Percentiles rank a stretch among this genome's conserved stretches.
Evolutionary conservation across 441 rosid species (phyloP).

Genomic region (Pelargonium citronellum): DNA sequence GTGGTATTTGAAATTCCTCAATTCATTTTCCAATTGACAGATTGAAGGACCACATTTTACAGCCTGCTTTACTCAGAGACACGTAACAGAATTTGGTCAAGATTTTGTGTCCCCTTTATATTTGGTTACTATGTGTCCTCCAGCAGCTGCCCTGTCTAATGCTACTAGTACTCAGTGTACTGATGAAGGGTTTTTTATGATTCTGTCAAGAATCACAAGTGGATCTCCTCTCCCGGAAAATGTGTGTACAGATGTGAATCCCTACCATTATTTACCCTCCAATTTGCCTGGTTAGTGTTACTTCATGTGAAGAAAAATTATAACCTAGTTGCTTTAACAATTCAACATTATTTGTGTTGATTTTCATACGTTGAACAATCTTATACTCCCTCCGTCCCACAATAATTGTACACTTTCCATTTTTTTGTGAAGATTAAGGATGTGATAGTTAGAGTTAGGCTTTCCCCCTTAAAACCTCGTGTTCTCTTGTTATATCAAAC

Average conservation of each 20-base stretch:
- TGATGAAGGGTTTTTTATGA: conserved; percentile 24
- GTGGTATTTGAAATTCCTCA: neutral
- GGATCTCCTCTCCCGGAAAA: conserved; percentile 41
- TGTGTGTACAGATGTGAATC: conserved; percentile 35
- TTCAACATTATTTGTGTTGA: too few species aligned
- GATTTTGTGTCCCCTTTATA: conserved; percentile 9
- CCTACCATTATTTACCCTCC: conserved; percentile 29
- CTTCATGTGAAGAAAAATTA: neutral
- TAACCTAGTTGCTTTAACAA: too few species aligned
- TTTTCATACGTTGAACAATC: too few species aligned
- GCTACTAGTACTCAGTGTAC: conserved; percentile 24
- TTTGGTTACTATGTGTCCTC: conserved; percentile 31
- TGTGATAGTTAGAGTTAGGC: too few species aligned
- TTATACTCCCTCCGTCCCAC: too few species aligned
- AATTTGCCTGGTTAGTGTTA: conserved; percentile 37
- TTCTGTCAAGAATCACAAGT: conserved; percentile 20
- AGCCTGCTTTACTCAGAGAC: too few species aligned
- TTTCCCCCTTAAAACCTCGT: too few species aligned
- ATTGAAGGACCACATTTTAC: neutral
- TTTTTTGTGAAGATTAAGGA: too few species aligned
- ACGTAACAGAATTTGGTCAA: neutral
- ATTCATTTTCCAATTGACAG: neutral
- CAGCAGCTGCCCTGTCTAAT: conserved; percentile 13
- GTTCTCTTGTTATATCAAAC: too few species aligned
- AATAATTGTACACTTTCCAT: too few species aligned